These are phyloP conservation scores for Ceriops tagal DNA, from an alignment of 345 rosid species.

Conservation along the genomic window DNA sequence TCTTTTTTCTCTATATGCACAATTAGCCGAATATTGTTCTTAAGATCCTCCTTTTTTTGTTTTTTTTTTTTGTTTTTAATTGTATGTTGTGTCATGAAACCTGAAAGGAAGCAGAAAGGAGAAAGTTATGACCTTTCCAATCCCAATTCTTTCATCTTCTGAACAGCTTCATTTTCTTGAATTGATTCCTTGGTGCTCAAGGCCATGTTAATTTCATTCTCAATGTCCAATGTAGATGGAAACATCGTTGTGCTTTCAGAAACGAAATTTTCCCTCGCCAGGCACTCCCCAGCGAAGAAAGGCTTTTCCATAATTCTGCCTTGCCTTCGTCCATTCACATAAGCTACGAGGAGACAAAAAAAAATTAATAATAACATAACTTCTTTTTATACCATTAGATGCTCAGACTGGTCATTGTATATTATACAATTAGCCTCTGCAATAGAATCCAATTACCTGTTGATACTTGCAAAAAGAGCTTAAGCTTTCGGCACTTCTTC, in stretches of 20 bases:
- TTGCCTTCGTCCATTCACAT: slow-evolving; percentile 91
- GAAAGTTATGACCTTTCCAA: slow-evolving; percentile 52
- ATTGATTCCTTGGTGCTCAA: slow-evolving; percentile 32
- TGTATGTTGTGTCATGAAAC: not conserved
- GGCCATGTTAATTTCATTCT: slow-evolving; percentile 59
- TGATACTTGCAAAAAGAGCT: slow-evolving; percentile 75
- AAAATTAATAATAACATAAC: not conserved
- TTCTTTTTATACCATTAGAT: too few species aligned
- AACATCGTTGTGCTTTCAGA: slow-evolving; percentile 29
- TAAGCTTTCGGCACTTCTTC: slow-evolving; percentile 61
- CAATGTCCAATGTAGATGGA: slow-evolving; percentile 47
- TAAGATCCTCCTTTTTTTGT: too few species aligned
- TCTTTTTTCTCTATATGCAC: too few species aligned
- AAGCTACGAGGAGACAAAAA: slow-evolving; percentile 42
- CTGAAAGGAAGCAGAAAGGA: not conserved
- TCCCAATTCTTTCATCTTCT: slow-evolving; percentile 78
- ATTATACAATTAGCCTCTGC: too few species aligned
- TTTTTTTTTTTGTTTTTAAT: too few species aligned
- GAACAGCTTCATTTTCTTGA: slow-evolving; percentile 38
- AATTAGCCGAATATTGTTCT: too few species aligned
- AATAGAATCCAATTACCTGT: slow-evolving; percentile 34
- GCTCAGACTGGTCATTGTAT: too few species aligned
- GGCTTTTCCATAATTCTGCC: slow-evolving; percentile 86
- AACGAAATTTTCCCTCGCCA: slow-evolving; percentile 53
- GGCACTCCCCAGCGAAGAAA: slow-evolving; percentile 64